Percentiles rank a stretch among this genome's conserved stretches.
These are phyloP conservation scores for Apiotrichum laibachii DNA, from an alignment of 1,284 basidiomycete genomes.

Conservation along the genomic window DNA sequence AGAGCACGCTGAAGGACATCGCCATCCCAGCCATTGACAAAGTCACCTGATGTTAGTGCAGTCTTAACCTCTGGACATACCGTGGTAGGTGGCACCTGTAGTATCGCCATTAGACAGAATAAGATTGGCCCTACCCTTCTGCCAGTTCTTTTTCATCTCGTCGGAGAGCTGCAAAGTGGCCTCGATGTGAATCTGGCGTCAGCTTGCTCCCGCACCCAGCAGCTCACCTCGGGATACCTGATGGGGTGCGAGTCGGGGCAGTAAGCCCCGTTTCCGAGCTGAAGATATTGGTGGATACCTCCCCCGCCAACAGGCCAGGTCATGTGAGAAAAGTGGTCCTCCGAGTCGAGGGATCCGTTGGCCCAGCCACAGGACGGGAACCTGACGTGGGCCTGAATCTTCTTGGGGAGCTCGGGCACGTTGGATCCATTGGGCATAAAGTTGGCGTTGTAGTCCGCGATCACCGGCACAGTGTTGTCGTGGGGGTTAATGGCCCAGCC, in stretches of 20 bases:
- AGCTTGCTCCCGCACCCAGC: background rate
- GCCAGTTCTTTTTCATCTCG: background rate
- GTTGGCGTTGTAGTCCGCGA: conserved; percentile 12
- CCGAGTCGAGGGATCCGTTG: conserved; percentile 31
- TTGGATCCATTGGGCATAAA: conserved; percentile 36
- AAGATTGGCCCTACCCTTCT: conserved; percentile 29
- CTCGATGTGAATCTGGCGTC: conserved; percentile 9
- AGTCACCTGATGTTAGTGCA: conserved; percentile 23
- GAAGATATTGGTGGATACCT: background rate
- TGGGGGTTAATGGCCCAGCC: conserved; percentile 1
- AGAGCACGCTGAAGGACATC: conserved; percentile 15
- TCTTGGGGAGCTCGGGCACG: background rate
- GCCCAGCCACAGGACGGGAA: conserved; percentile 44
- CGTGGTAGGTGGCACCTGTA: conserved; percentile 37
- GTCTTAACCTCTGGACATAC: too few relatives aligned
- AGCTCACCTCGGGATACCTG: conserved; percentile 43
- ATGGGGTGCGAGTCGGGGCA: conserved; percentile 21
- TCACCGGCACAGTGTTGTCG: background rate
- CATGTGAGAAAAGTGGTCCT: conserved; percentile 48
- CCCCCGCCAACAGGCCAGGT: conserved; percentile 32
- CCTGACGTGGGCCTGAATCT: conserved; percentile 27
- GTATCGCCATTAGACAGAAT: conserved; percentile 45
- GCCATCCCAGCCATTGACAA: conserved; percentile 27
- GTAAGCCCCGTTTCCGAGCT: background rate
- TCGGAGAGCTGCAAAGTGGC: background rate